These are phyloP conservation scores for Rhododendron ferrugineum DNA, from an alignment of 148 eudicot genomes.

Conservation along the genomic window DNA sequence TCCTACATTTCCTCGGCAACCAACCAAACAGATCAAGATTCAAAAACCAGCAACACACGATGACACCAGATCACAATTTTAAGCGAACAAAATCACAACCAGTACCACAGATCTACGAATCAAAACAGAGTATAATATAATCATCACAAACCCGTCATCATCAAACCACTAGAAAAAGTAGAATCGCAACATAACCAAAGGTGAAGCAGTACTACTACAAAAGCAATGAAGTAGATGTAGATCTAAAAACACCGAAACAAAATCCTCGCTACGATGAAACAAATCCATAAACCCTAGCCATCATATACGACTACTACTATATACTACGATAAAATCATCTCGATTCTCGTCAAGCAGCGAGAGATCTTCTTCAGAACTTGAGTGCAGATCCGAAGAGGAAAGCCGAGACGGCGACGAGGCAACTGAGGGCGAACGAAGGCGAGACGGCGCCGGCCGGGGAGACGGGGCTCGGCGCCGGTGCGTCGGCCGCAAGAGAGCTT, in stretches of 20 bases:
- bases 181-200: background rate
- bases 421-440: conserved; percentile 35
- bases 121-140: background rate
- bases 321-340: background rate
- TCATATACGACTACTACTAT: background rate
- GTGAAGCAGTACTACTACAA: background rate
- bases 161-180: background rate
- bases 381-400: conserved; percentile 42
- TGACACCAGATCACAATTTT: background rate
- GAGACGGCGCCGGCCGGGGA: conserved; percentile 36
- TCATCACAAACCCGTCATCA: background rate
- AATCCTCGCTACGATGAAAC: background rate
- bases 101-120: background rate
- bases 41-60: background rate
- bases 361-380: conserved; percentile 27
- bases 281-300: background rate
- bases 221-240: background rate
- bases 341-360: background rate
- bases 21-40: background rate
- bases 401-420: conserved; percentile 20
- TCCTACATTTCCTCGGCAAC: background rate
- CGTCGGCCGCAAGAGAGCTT: conserved; percentile 40
- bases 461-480: conserved; percentile 60
- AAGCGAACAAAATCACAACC: background rate
- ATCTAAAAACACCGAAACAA: background rate